Evolutionary conservation across 2,329 filamentous ascomycete genomes (phyloP).

Genomic region (Pleomassaria siparia): DNA sequence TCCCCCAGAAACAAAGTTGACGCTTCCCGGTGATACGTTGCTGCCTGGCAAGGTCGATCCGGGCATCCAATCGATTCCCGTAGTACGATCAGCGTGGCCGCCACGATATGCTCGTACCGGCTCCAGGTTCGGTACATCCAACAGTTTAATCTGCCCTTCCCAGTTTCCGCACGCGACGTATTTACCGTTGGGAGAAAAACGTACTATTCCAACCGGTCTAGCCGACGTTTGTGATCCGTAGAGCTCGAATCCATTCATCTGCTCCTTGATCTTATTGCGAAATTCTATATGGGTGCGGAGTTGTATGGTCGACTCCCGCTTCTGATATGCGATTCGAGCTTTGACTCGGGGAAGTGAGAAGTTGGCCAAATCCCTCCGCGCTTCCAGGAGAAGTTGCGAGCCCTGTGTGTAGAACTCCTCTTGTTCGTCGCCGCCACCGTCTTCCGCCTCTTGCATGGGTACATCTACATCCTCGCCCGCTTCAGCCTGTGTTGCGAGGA

Average conservation of each 20-base stretch:
- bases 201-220: constrained; percentile 84
- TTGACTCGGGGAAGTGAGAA: constrained; percentile 85
- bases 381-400: constrained; percentile 69
- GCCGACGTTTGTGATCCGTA: constrained; percentile 93
- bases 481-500: constrained; percentile 74
- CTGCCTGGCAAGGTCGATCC: constrained; percentile 72
- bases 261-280: constrained; percentile 84
- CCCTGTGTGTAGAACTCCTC: constrained; percentile 97
- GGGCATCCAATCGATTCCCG: constrained; percentile 88
- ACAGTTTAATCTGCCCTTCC: constrained; percentile 83
- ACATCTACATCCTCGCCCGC: constrained; percentile 56
- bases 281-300: constrained; percentile 90
- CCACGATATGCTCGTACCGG: constrained; percentile 70
- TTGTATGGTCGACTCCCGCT: constrained; percentile 77
- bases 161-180: constrained; percentile 88
- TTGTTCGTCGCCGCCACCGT: constrained; percentile 57
- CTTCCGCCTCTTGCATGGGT: constrained; percentile 53
- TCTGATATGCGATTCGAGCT: constrained; percentile 73
- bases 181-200: constrained; percentile 84
- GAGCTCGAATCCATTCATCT: constrained; percentile 79
- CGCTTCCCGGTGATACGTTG: constrained; percentile 69
- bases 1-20: constrained; percentile 89
- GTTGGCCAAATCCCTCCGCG: constrained; percentile 75
- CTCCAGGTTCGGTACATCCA: constrained; percentile 80
- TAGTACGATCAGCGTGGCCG: constrained; percentile 88